These are phyloP conservation scores for Monosporascus sp. DNA, from an alignment of 2,329 filamentous ascomycete species.

Conservation along the genomic window DNA sequence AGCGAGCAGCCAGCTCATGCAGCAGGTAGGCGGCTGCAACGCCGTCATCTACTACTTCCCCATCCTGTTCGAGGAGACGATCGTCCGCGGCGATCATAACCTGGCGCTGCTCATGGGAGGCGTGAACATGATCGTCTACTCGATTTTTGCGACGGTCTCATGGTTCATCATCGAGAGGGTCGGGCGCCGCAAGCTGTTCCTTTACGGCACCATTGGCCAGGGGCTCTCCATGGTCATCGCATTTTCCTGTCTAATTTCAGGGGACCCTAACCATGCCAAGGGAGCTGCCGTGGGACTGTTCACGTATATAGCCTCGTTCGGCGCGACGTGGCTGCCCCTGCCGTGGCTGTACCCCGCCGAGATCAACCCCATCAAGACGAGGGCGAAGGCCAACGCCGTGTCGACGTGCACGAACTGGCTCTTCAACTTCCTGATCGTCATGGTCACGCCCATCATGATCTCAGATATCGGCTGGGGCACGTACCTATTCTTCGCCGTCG, in stretches of 20 bases:
- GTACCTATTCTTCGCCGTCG: conserved; percentile 40
- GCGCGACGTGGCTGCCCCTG: conserved; percentile 59
- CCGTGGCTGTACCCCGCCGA: conserved; percentile 57
- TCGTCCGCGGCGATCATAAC: conserved; percentile 35
- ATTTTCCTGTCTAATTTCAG: conserved; percentile 63
- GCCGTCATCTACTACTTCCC: conserved; percentile 58
- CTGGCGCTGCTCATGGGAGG: conserved; percentile 49
- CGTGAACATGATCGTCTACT: conserved; percentile 55
- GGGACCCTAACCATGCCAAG: conserved; percentile 54
- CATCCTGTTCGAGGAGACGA: conserved; percentile 46
- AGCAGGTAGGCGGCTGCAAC: conserved; percentile 56
- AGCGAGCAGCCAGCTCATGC: conserved; percentile 54
- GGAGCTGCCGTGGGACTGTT: conserved; percentile 65
- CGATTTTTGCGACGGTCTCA: conserved; percentile 53
- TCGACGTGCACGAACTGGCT: conserved; percentile 48
- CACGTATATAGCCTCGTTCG: conserved; percentile 65
- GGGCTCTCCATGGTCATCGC: conserved; percentile 53
- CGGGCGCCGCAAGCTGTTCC: conserved; percentile 41
- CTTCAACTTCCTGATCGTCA: conserved; percentile 44
- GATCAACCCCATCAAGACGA: conserved; percentile 45
- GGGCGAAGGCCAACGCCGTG: conserved; percentile 44
- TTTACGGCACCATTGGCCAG: conserved; percentile 41
- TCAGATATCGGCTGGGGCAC: conserved; percentile 52
- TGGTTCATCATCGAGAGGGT: conserved; percentile 46
- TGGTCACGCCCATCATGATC: conserved; percentile 61